Evolutionary conservation across 2,329 filamentous ascomycete species (phyloP).

Genomic region (Cladorrhinum sp.): DNA sequence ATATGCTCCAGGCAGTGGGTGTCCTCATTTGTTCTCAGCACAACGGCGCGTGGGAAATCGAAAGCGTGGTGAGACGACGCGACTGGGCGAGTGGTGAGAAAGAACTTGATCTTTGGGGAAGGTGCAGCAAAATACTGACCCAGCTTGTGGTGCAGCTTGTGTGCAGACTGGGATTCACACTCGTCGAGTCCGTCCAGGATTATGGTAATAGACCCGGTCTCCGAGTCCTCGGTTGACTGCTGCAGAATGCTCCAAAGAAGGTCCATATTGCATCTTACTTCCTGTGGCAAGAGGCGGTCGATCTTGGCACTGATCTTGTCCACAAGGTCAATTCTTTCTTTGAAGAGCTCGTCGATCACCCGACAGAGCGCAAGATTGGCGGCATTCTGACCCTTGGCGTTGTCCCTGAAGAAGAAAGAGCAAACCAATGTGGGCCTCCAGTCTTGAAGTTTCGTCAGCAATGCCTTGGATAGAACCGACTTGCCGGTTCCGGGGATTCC

Average conservation of each 20-base stretch:
- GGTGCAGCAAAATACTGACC: conserved; percentile 10
- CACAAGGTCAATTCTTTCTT: conserved; percentile 7
- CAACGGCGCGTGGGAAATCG: not conserved
- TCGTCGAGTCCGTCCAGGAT: conserved; percentile 21
- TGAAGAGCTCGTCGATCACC: conserved; percentile 21
- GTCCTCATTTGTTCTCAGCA: conserved; percentile 19
- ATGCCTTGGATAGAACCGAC: conserved; percentile 19
- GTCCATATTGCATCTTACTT: conserved; percentile 22
- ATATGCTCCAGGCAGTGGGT: conserved; percentile 16
- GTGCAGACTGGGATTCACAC: conserved; percentile 19
- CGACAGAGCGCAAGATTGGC: conserved; percentile 20
- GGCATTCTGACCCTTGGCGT: conserved; percentile 19
- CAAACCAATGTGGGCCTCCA: conserved; percentile 14
- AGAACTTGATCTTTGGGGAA: conserved; percentile 18
- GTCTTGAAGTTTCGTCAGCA: conserved; percentile 17
- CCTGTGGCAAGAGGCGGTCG: conserved; percentile 18
- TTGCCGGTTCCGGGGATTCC: conserved; percentile 22
- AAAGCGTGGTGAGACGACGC: conserved; percentile 4
- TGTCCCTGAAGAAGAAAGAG: conserved; percentile 24
- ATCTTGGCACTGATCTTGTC: conserved; percentile 14
- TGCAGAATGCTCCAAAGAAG: conserved; percentile 18
- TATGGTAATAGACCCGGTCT: conserved; percentile 18
- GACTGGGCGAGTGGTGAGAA: conserved; percentile 18
- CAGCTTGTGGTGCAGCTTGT: conserved; percentile 15
- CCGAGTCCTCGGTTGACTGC: conserved; percentile 13